Base-by-base conservation (phyloP, 768 basidiomycete genomes). In the Sutorius australiensis region DNA sequence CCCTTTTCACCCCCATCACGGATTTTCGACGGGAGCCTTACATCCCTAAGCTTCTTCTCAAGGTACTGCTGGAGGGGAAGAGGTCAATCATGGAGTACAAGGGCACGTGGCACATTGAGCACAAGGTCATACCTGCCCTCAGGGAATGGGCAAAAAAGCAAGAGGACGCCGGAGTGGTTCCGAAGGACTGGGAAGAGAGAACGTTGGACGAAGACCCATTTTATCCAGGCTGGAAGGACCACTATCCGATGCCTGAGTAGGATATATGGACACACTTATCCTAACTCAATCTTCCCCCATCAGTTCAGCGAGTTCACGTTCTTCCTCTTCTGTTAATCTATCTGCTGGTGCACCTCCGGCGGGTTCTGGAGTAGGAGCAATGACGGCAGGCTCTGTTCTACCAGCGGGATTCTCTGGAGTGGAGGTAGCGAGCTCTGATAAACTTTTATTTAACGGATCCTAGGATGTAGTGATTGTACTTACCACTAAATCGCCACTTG, bases 281-380 rank as follows among this genome's bases (percentile, higher is more conserved):
- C 33, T 38, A 36, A 27, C 31, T 58, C 55, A 63, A 11, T 71
- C 63, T 31, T 63, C 69, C 54, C 67, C 76, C 79, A 88, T 80
- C 34, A 97, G 69, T 63, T 93, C 92, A 34, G 84, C 93, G 19
- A 98, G 74, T 67, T 97, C 93, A 19, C 82, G 77, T 62, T 94
- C 92, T 69, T 97, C 95, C 48, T 95, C 95, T 62, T 87, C 91
- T 10, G 93, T 88, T 69, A 95, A 64, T 48, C 75, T 66, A 30
- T 55, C 34, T 62, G 57, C 39, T 56, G 79, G 65, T 32, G 64
- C 59, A 38, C 61, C 60, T 33, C 65, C 64, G 13, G 62, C 46
- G 12, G 62, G 59, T 51, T 67, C 59, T 10, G 71, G 67, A 44
- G 65, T 63, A 33, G 64, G 65, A 13, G 69, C 14, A 46, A 66